Conservation (phyloP, 177 flowering plant genomes). For the Vitis hybrid region DNA sequence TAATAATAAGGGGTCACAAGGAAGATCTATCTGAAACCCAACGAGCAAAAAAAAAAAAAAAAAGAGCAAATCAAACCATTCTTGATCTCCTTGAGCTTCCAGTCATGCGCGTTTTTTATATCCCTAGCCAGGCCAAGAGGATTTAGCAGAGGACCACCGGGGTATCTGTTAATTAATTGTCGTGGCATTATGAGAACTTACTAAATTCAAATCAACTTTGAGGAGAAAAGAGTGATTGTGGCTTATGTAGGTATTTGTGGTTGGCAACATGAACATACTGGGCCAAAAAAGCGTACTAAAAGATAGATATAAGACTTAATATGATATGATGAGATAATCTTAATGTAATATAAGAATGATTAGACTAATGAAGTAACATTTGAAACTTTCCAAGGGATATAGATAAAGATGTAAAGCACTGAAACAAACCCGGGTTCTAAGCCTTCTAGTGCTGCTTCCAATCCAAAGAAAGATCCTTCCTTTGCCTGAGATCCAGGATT, state of each 20-base stretch:
- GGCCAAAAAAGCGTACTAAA: too few relatives aligned
- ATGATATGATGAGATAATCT: too few relatives aligned
- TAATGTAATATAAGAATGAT: too few relatives aligned
- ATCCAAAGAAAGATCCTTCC: constrained; percentile 75
- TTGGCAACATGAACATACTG: too few relatives aligned
- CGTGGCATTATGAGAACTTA: too few relatives aligned
- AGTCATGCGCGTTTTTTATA: constrained; percentile 53
- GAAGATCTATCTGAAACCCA: background rate
- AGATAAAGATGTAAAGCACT: too few relatives aligned
- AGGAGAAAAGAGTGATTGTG: too few relatives aligned
- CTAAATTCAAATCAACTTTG: too few relatives aligned
- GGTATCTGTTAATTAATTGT: constrained; percentile 51
- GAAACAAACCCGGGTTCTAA: constrained; percentile 71
- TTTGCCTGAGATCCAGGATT: constrained; percentile 86
- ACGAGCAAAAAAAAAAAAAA: background rate
- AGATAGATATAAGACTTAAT: too few relatives aligned
- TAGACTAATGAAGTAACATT: too few relatives aligned
- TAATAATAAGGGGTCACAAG: background rate
- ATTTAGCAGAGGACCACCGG: constrained; percentile 89
- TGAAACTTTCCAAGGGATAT: too few relatives aligned
- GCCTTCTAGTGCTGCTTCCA: constrained; percentile 85
- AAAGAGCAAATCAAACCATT: constrained; percentile 45
- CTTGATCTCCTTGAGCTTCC: constrained; percentile 93
- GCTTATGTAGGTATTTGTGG: too few relatives aligned
- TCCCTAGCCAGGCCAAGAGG: constrained; percentile 91